Evolutionary conservation across 139 green algal genomes (phyloP).

Genomic region (Picochlorum sp.): DNA sequence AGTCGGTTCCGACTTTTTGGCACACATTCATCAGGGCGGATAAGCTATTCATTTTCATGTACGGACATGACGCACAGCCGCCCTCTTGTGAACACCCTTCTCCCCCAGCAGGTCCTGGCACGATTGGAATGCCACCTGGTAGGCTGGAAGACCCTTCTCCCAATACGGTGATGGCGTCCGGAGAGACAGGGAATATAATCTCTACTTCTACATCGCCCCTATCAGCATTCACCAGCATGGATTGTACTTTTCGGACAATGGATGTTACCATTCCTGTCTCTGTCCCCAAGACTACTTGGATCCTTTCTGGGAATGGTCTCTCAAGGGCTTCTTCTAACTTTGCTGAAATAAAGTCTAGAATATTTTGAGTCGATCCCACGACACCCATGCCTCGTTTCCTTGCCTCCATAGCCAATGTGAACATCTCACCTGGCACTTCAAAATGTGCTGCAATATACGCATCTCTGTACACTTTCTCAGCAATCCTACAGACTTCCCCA

Average conservation of each 20-base stretch:
- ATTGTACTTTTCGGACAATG: slow-evolving; percentile 80
- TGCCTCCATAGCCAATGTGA: slow-evolving; percentile 83
- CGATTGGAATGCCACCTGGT: slow-evolving; percentile 51
- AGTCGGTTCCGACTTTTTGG: slow-evolving; percentile 30
- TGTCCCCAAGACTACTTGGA: slow-evolving; percentile 95
- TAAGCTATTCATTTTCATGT: slow-evolving; percentile 95
- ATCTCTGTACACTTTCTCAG: slow-evolving; percentile 70
- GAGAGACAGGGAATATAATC: slow-evolving; percentile 91
- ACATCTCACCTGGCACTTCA: slow-evolving; percentile 95
- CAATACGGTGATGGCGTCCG: slow-evolving; percentile 65
- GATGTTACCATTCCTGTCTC: slow-evolving; percentile 96
- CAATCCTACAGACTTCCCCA: slow-evolving; percentile 58
- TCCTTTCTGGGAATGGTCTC: slow-evolving; percentile 43
- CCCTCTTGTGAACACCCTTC: slow-evolving; percentile 90
- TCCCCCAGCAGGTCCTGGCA: slow-evolving; percentile 56
- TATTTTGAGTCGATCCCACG: slow-evolving; percentile 94
- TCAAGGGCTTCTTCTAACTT: slow-evolving; percentile 48
- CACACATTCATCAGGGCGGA: slow-evolving; percentile 46
- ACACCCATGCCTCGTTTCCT: slow-evolving; percentile 69
- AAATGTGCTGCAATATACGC: slow-evolving; percentile 96
- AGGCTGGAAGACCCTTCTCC: slow-evolving; percentile 27
- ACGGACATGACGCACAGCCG: slow-evolving; percentile 93
- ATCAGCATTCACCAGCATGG: slow-evolving; percentile 39
- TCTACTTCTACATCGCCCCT: slow-evolving; percentile 78
- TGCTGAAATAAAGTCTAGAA: slow-evolving; percentile 89